These are phyloP conservation scores for Pestalotiopsis sp. DNA, from an alignment of 2,329 filamentous ascomycete genomes.

Conservation along the genomic window DNA sequence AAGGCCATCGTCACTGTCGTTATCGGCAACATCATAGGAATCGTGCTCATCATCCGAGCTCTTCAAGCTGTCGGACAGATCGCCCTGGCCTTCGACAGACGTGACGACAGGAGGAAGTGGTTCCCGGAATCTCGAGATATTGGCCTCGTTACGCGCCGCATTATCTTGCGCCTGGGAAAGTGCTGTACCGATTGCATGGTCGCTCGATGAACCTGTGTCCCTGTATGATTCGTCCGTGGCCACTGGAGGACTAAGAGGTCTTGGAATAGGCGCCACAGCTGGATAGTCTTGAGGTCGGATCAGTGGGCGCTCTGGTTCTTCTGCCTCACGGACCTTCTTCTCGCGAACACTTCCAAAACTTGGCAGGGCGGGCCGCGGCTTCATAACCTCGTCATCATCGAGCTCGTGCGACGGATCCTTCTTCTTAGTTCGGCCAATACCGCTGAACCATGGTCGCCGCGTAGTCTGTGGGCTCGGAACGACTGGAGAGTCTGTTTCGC, in stretches of 20 bases:
- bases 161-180: constrained; percentile 56
- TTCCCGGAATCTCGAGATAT: constrained; percentile 61
- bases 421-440: constrained; percentile 51
- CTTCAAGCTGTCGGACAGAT: constrained; percentile 61
- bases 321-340: constrained; percentile 55
- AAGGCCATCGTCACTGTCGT: constrained; percentile 20
- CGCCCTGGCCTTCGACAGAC: constrained; percentile 67
- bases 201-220: constrained; percentile 57
- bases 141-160: constrained; percentile 50
- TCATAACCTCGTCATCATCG: constrained; percentile 71
- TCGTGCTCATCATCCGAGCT: constrained; percentile 44
- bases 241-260: constrained; percentile 26
- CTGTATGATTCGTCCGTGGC: constrained; percentile 25
- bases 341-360: constrained; percentile 76
- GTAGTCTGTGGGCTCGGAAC: constrained; percentile 40
- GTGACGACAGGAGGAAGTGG: constrained; percentile 74
- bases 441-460: constrained; percentile 56
- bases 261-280: constrained; percentile 27
- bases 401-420: constrained; percentile 54
- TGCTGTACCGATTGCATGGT: constrained; percentile 60
- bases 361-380: constrained; percentile 73
- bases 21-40: constrained; percentile 20
- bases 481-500: constrained; percentile 42
- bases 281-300: constrained; percentile 54
- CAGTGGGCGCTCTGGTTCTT: constrained; percentile 61